phyloP scores from a whole-genome alignment of 2,329 filamentous ascomycete species.

The Monosporascus sp. region DNA sequence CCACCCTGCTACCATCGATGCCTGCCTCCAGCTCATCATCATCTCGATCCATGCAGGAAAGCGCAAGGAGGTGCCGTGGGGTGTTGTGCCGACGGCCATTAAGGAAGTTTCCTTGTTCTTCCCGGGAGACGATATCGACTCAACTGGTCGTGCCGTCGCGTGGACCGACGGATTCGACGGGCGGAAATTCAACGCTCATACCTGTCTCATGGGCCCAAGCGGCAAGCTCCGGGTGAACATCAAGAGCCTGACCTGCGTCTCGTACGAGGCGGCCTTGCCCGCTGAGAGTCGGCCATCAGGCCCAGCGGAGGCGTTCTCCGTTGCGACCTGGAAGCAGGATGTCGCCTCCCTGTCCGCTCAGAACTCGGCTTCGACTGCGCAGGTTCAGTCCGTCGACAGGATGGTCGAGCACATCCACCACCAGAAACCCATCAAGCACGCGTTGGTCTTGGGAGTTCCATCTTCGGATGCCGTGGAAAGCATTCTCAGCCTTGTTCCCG shows the following conservation, averaged over 20 bases:
- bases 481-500: slow-evolving; percentile 1
- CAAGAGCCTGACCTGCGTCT: slow-evolving; percentile 11
- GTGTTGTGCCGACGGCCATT: slow-evolving; percentile 11
- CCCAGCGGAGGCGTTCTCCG: slow-evolving; percentile 9
- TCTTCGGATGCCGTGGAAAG: background rate
- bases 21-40: slow-evolving; percentile 17
- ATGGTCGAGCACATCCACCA: slow-evolving; percentile 9
- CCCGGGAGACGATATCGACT: slow-evolving; percentile 2
- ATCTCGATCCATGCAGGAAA: slow-evolving; percentile 9
- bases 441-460: slow-evolving; percentile 4
- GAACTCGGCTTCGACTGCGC: background rate
- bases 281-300: slow-evolving; percentile 1
- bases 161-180: slow-evolving; percentile 8
- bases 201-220: slow-evolving; percentile 6
- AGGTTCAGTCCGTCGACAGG: background rate
- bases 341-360: background rate
- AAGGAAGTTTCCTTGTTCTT: slow-evolving; percentile 7
- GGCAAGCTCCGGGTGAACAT: slow-evolving; percentile 16
- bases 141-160: slow-evolving; percentile 5
- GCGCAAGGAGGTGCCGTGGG: slow-evolving; percentile 13
- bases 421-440: slow-evolving; percentile 4
- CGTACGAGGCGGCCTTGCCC: slow-evolving; percentile 20
- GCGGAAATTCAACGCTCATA: slow-evolving; percentile 14
- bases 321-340: slow-evolving; percentile 10
- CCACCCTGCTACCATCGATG: slow-evolving; percentile 29